phyloP scores from a whole-genome alignment of 176 grass and related monocot species.

The Aegilops tauschii region DNA sequence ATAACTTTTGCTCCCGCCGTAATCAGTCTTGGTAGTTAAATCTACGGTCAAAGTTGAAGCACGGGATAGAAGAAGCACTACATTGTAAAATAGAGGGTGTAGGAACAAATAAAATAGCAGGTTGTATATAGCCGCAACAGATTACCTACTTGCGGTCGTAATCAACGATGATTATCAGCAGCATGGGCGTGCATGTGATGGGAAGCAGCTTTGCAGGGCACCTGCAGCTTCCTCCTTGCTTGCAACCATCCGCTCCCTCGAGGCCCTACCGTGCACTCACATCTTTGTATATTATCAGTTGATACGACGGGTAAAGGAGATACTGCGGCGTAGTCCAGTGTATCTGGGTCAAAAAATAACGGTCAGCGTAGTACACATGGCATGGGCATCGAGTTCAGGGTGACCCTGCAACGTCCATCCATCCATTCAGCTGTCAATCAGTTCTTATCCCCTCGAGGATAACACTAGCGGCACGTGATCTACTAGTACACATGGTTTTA shows the following conservation, averaged over 20 bases:
- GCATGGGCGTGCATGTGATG: slow-evolving; percentile 5
- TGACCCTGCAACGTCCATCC: neutral
- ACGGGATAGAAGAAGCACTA: too few species aligned
- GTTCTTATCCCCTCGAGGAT: neutral
- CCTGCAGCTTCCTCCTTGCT: slow-evolving; percentile 1
- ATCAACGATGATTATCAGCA: neutral
- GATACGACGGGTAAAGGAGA: neutral
- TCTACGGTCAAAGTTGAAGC: too few species aligned
- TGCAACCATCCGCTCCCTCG: neutral
- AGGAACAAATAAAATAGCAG: neutral
- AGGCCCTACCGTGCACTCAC: neutral
- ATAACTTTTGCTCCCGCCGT: too few species aligned
- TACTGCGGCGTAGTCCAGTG: neutral
- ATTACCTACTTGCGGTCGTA: neutral
- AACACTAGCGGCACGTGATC: neutral
- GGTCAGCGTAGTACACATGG: neutral
- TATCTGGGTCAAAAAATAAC: neutral
- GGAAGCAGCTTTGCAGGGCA: neutral
- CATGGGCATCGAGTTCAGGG: neutral
- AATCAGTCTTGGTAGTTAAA: too few species aligned
- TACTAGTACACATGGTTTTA: neutral
- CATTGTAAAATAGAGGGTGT: too few species aligned
- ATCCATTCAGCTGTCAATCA: neutral
- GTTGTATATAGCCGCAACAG: neutral
- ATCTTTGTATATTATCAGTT: neutral